These are phyloP conservation scores for Fusarium tricinctum DNA, from an alignment of 2,329 filamentous ascomycete genomes.

Conservation along the genomic window DNA sequence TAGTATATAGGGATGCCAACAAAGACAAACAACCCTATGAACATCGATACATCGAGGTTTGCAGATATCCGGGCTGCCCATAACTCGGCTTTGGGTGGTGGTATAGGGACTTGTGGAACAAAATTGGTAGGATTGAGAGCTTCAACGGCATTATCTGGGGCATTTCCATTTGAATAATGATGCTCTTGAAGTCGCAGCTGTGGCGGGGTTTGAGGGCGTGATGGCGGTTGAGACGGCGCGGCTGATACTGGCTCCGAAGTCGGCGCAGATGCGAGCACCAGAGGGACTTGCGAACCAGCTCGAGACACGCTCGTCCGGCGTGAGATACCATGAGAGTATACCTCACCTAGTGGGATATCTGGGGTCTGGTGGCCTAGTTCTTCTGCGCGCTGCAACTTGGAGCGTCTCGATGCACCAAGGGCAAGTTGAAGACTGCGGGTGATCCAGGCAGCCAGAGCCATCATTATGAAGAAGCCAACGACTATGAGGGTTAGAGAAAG, in stretches of 20 bases:
- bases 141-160: conserved; percentile 35
- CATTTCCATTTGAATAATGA: conserved; percentile 43
- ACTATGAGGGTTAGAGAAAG: conserved; percentile 54
- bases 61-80: conserved; percentile 64
- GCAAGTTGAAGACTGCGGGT: conserved; percentile 67
- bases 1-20: conserved; percentile 70
- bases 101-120: conserved; percentile 58
- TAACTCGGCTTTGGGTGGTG: conserved; percentile 61
- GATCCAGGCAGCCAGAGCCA: conserved; percentile 67
- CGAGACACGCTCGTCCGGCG: conserved; percentile 47
- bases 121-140: conserved; percentile 43
- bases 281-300: conserved; percentile 44
- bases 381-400: conserved; percentile 65
- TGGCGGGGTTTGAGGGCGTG: conserved; percentile 48
- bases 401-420: conserved; percentile 66
- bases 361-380: conserved; percentile 58
- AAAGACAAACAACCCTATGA: conserved; percentile 61
- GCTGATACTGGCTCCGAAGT: conserved; percentile 37
- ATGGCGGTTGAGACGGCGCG: conserved; percentile 45
- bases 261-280: conserved; percentile 29
- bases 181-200: conserved; percentile 50
- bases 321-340: conserved; percentile 48
- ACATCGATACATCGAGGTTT: conserved; percentile 63
- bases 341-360: conserved; percentile 60
- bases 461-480: conserved; percentile 67